Base-by-base conservation (phyloP, 768 basidiomycete genomes). In the Nidularia pulvinata region DNA sequence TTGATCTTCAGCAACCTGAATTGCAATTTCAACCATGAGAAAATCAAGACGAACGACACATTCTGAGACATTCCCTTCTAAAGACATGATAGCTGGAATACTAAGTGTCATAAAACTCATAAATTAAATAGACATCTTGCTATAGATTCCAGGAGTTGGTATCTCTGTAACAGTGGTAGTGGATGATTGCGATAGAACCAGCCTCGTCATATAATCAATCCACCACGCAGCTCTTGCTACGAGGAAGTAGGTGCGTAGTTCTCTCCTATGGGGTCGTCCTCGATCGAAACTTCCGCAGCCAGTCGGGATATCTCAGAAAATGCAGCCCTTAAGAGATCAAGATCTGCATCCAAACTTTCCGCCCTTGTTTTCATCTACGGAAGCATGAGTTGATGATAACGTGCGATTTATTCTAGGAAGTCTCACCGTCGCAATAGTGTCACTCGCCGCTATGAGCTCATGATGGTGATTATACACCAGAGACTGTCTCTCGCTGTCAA, bases 391-490 rank as follows among this genome's bases (percentile, higher is more conserved):
- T 19, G 22, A 55, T 44, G 4, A 50, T 33, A 56, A 51, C 3
- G 16, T 25, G 25, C 11, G 16, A 42, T 4, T 42, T 42, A 42
- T 42, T 11, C 11, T 42, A 16, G 16, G 11, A 42, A 42, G 11
- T 60, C 85, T 16, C 69, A 94, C 93, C 5, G 88, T 84, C 55
- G 87, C 85, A 58, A 97, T 96, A 7, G 95, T 96, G 61, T 94
- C 91, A 55, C 89, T 93, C 2, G 95, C 95, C 1, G 92, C 91
- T 49, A 97, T 95, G 16, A 97, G 85, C 59, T 97, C 95, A 55
- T 95, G 93, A 62, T 97, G 95, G 63, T 95, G 94, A 61, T 95
- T 94, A 65, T 97, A 97, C 9, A 97, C 94, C 44, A 97, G 76
- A 7, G 90, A 89, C 68, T 97, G 94, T 22, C 92, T 76, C 62